Base-by-base conservation (phyloP, 495 filamentous ascomycete genomes). In the Copromyces sp. region DNA sequence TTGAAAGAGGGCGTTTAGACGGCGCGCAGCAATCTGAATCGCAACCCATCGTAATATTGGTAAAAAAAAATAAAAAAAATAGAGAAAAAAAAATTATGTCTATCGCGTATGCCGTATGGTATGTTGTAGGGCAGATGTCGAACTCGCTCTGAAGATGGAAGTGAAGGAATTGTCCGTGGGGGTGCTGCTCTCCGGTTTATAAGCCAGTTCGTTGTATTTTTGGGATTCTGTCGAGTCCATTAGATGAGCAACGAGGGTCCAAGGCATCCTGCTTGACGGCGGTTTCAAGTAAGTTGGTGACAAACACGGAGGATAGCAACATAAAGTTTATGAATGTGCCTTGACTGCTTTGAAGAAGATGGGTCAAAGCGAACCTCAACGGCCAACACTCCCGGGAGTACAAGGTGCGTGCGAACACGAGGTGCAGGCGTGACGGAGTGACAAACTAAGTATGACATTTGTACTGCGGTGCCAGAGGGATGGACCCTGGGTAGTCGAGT, bases 21-120 rank as follows among this genome's bases (percentile, higher is more conserved):
- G 74, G 61, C 39, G 68, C 73, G 69, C 75, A 75, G 71, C 75
- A 78, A 9, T n/a, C 72, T 1, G 75, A 75, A 65, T 72, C 59
- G 69, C 73, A 78, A 68, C 75, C 73, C 75, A 78, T 78, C 42
- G 35, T 69, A 14, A 14, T 69, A 39, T 9, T 2, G n/a, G 3
- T n/a, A 35, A 69, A 1, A 24, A 0, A 24, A 24, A 1, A 24
- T 24, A 24, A 24, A 24, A 24, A 24, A 24, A 1, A 0, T 24
- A 24, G 1, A 24, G 1, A 24, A 0, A 24, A 24, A 24, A 20
- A 2, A 38, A 69, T 38, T 17, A 17, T 20, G n/a, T 69, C 35
- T 41, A 69, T 17, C 12, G 24, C 53, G 53, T 61, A 61, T 61
- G 5, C 8, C 6, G 53, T 61, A 61, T 7, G 9, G 20, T 53